Evolutionary conservation across 805 yeast species (phyloP).

Genomic region (Kockiozyma suomiensis): DNA sequence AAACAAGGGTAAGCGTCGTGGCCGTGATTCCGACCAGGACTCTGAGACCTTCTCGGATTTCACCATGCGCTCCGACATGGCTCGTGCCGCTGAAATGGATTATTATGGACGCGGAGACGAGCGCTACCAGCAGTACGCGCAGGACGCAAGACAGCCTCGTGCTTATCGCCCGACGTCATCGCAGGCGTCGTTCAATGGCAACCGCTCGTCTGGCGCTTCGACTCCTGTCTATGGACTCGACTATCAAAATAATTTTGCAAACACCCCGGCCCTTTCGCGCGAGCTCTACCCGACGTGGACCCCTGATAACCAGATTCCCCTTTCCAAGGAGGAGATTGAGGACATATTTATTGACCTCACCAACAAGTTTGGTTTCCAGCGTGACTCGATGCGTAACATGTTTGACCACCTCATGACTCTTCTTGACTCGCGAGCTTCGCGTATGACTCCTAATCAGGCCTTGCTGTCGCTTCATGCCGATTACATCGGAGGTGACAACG

Average conservation of each 20-base stretch:
- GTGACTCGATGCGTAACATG: slow-evolving; percentile 76
- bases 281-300: slow-evolving; percentile 99
- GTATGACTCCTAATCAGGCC: slow-evolving; percentile 73
- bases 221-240: slow-evolving; percentile 87
- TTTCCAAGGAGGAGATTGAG: slow-evolving; percentile 65
- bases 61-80: slow-evolving; percentile 49
- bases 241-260: slow-evolving; percentile 38
- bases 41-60: slow-evolving; percentile 48
- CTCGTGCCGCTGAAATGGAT: slow-evolving; percentile 44
- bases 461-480: slow-evolving; percentile 79
- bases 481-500: slow-evolving; percentile 85
- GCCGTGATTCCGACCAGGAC: slow-evolving; percentile 41
- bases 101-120: slow-evolving; percentile 45
- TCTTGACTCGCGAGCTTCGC: slow-evolving; percentile 82
- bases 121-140: slow-evolving; percentile 33
- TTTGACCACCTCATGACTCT: slow-evolving; percentile 76
- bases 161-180: slow-evolving; percentile 44
- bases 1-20: slow-evolving; percentile 33
- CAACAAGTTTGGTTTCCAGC: slow-evolving; percentile 80
- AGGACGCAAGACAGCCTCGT: slow-evolving; percentile 38
- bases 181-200: slow-evolving; percentile 78
- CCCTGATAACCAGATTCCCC: slow-evolving; percentile 83
- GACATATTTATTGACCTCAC: slow-evolving; percentile 61
- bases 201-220: slow-evolving; percentile 88
- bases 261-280: slow-evolving; percentile 28